A percentile compares a stretch with the other conserved stretches of the same genome.
These are phyloP conservation scores for Plasmopara muralis DNA, from an alignment of 352 stramenopile genomes.

Conservation along the genomic window DNA sequence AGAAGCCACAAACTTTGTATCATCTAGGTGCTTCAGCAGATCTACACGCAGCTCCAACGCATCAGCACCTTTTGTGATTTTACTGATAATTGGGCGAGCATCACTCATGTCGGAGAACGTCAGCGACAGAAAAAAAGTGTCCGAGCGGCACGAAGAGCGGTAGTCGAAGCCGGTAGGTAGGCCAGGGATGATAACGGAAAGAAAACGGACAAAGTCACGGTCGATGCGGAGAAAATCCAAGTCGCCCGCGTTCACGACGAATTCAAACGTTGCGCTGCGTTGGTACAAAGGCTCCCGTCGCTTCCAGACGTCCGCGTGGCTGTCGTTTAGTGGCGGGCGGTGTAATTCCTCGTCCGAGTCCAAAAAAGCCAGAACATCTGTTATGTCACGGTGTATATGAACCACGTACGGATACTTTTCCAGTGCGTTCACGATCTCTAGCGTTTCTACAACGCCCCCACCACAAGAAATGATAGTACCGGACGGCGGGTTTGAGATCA, in stretches of 20 bases:
- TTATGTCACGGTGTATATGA: slow-evolving; percentile 59
- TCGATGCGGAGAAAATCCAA: slow-evolving; percentile 47
- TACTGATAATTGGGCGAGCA: slow-evolving; percentile 34
- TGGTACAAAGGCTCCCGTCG: slow-evolving; percentile 53
- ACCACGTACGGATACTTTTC: slow-evolving; percentile 63
- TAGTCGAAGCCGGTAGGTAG: slow-evolving; percentile 47
- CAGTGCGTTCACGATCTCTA: slow-evolving; percentile 52
- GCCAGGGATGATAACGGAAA: slow-evolving; percentile 46
- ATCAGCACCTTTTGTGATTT: slow-evolving; percentile 84
- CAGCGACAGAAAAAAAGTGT: slow-evolving; percentile 79
- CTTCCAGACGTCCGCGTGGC: slow-evolving; percentile 51
- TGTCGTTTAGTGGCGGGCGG: slow-evolving; percentile 55
- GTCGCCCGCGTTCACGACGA: slow-evolving; percentile 53
- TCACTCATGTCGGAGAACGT: slow-evolving; percentile 61
- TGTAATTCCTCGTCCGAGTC: slow-evolving; percentile 36
- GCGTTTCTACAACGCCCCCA: slow-evolving; percentile 76
- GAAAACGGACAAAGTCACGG: slow-evolving; percentile 66
- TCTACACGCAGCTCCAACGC: slow-evolving; percentile 95
- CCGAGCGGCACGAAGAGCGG: slow-evolving; percentile 30
- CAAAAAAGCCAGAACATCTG: slow-evolving; percentile 63
- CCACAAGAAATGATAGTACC: slow-evolving; percentile 79
- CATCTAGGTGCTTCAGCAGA: slow-evolving; percentile 60
- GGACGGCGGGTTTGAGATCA: slow-evolving; percentile 47
- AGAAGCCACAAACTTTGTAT: slow-evolving; percentile 56
- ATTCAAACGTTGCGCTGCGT: slow-evolving; percentile 48